Conservation (phyloP, 2,329 filamentous ascomycete genomes). For the Colletotrichum musae region DNA sequence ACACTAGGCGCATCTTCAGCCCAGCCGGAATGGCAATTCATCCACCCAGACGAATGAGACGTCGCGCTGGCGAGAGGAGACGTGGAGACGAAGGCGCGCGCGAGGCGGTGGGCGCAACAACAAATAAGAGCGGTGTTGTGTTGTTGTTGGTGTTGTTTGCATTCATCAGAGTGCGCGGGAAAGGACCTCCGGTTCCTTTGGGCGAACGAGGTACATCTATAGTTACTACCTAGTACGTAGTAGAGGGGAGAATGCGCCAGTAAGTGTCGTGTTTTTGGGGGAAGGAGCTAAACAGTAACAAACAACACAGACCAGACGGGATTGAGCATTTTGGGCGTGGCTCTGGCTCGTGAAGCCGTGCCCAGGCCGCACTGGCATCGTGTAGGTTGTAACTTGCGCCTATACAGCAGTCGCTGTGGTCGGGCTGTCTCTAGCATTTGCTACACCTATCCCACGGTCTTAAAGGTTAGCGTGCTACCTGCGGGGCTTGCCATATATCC, state of each 20-base stretch:
- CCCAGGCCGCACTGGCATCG: not conserved
- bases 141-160: conserved; percentile 29
- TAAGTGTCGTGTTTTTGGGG: too few species aligned
- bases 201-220: too few species aligned
- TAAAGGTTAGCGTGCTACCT: too few species aligned
- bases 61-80: not conserved
- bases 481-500: too few species aligned
- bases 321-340: not conserved
- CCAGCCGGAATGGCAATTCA: conserved; percentile 29
- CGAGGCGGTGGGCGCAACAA: conserved; percentile 20
- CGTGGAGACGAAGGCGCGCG: conserved; percentile 17
- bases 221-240: too few species aligned
- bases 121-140: conserved; percentile 9
- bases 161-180: conserved; percentile 8
- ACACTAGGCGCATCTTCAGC: conserved; percentile 8
- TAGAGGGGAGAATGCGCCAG: too few species aligned
- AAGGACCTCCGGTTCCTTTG: not conserved
- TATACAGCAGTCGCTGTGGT: too few species aligned
- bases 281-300: too few species aligned
- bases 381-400: too few species aligned
- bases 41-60: conserved; percentile 28
- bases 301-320: too few species aligned
- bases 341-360: not conserved
- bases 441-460: too few species aligned
- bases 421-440: too few species aligned